Base-by-base conservation (phyloP, 306 rosid genomes). In the Fragaria iinumae region DNA sequence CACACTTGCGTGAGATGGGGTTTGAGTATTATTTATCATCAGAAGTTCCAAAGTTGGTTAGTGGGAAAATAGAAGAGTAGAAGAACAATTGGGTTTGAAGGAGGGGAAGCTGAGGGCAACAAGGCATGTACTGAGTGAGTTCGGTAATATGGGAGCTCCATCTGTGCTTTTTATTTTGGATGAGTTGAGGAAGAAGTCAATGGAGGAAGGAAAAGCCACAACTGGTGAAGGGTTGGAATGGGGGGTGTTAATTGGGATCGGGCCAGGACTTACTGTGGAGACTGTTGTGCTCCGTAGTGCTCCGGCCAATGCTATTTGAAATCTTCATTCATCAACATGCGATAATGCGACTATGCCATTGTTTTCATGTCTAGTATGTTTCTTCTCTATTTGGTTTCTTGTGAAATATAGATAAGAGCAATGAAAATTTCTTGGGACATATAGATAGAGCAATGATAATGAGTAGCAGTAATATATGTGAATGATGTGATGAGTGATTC, bases 101-200 rank as follows among this genome's bases (percentile, higher is more conserved):
- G 52, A 69, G 13, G 81, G 73, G 3, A 87, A 83, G 47, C 59
- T 87, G n/a, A 82, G 80, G 11, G 87, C 79, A 11, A 75, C 77
- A 0, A 80, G 76, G n/a, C 69, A 84, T 6, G 75, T 80, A 2
- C 34, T 78, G 27, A 81, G 76, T 4, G 87, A 83, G 80, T 76
- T 77, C 2, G 89, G 85, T 17, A 81, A 83, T 77, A 86, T 84
- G 85, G 81, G 78, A 0, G 75, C 88, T 77, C 85, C 85, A 0
- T 70, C 57, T 56, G 82, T 84, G 4, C 0, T 68, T 0, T 80
- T 84, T 36, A 65, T 84, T 6, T 4, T 84, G 38, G 87, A 80
- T 50, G 85, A 78, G 77, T 75, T 87, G 77, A 84, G 90, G 23
- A 84, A 13, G 32, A 68, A 59, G 74, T 80, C 85, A 0, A 11